Evolutionary conservation across 2,329 filamentous ascomycete species (phyloP).

Genomic region (Alternaria conjuncta): DNA sequence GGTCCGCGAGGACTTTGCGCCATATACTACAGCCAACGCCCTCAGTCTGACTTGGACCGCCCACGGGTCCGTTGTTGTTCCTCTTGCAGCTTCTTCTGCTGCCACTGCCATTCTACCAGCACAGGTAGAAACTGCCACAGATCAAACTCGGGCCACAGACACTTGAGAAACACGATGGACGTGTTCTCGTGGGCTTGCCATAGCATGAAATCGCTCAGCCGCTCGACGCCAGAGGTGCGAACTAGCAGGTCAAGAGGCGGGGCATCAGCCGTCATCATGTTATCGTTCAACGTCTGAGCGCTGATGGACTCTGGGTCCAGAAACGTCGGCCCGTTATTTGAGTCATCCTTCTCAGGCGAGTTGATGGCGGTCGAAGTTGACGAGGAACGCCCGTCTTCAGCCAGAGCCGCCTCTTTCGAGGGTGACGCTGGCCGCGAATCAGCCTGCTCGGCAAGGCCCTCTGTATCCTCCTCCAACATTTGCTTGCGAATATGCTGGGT

Average conservation of each 20-base stretch:
- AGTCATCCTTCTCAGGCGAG: slow-evolving; percentile 41
- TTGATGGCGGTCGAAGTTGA: slow-evolving; percentile 50
- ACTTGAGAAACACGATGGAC: slow-evolving; percentile 89
- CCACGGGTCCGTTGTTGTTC: slow-evolving; percentile 41
- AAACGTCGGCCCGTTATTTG: slow-evolving; percentile 30
- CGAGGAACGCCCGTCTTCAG: slow-evolving; percentile 39
- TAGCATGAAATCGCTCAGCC: slow-evolving; percentile 96
- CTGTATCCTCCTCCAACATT: slow-evolving; percentile 50
- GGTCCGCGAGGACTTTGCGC: slow-evolving; percentile 7
- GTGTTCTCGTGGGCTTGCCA: slow-evolving; percentile 97
- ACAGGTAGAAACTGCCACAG: slow-evolving; percentile 93
- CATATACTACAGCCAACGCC: neutral
- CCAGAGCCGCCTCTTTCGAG: slow-evolving; percentile 41
- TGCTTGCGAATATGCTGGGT: slow-evolving; percentile 76
- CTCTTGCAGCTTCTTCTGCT: slow-evolving; percentile 55
- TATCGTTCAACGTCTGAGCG: slow-evolving; percentile 77
- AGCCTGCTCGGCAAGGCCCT: slow-evolving; percentile 33
- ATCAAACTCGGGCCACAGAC: slow-evolving; percentile 95
- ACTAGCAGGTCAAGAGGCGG: slow-evolving; percentile 91
- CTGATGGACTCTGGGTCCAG: slow-evolving; percentile 90
- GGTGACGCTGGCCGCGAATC: slow-evolving; percentile 43
- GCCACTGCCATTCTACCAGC: slow-evolving; percentile 84
- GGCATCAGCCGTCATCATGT: slow-evolving; percentile 85
- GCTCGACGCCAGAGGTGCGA: slow-evolving; percentile 89
- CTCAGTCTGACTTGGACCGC: slow-evolving; percentile 36